Base-by-base conservation (phyloP, 2,329 filamentous ascomycete genomes). In the Pseudopithomyces chartarum region DNA sequence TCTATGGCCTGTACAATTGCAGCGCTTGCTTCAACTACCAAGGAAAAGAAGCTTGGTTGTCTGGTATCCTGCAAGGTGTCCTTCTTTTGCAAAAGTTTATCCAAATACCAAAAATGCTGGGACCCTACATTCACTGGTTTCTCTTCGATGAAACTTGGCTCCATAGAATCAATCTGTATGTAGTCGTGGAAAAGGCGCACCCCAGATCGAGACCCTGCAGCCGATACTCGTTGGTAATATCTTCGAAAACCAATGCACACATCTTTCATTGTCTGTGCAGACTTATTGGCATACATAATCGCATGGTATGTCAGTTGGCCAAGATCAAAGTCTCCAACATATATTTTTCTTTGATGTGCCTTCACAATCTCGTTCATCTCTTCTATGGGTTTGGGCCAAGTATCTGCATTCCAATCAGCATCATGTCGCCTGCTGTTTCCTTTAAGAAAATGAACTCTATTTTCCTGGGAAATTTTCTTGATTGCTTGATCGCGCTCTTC, bases 1-100 rank as follows among this genome's bases (percentile, higher is more conserved):
- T 50, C 12, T 6, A 40, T 50, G 26, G 47, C 47, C 13, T 50
- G 47, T 11, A 63, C 46, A 2, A 63, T 59, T 17, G 61, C 51
- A 33, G 61, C 52, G 15, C 61, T 59, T 4, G 26, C 20, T 29
- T 22, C 11, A 12, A 56, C 36, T 12, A n/a, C n/a, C n/a, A n/a
- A n/a, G n/a, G n/a, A n/a, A n/a, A n/a, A n/a, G n/a, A n/a, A n/a
- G n/a, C n/a, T n/a, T n/a, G n/a, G n/a, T n/a, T n/a, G n/a, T n/a
- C n/a, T n/a, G n/a, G n/a, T n/a, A n/a, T n/a, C n/a, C n/a, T n/a
- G n/a, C n/a, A n/a, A n/a, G n/a, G n/a, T n/a, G n/a, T n/a, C n/a
- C n/a, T n/a, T n/a, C n/a, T n/a, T n/a, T n/a, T n/a, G n/a, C n/a
- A n/a, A n/a, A n/a, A 49, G 1, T n/a, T 8, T 12, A 6, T 7